Evolutionary conservation across 1,284 basidiomycete species (phyloP), one percentile per base, ranked within the genome.

Genomic region (Agroathelia rolfsii): DNA sequence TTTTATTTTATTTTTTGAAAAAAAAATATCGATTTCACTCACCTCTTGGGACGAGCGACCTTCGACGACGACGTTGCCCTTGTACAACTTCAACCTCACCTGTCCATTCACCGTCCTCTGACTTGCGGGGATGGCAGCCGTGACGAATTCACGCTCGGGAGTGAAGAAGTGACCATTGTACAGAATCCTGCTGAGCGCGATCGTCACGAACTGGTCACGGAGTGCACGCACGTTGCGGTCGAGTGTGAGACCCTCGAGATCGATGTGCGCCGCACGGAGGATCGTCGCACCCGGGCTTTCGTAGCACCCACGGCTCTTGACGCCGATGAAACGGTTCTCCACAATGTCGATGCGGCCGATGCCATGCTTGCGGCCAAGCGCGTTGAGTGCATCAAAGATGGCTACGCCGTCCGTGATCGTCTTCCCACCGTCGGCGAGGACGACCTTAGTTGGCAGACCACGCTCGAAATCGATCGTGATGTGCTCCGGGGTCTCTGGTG

Each of bases 91-190:
- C 47, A 99, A 60, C 40, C 83, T 74, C 38, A 98, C 92, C 30
- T 82, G 53, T 34, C 95, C 94, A 52, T 97, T 98, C 46, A 97
- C 95, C 15, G 92, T 96, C 60, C 86, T 75, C 66, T 98, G 94
- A 56, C 86, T 92, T 21, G 86, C 78, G 6, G 89, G 87, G 52
- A 95, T 85, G 42, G 85, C 72, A 52, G 82, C 76, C 40, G 82
- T 85, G 53, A 97, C 64, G 55, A 96, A 97, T 62, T 97, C 94
- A 47, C 93, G 74, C 63, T 98, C 95, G 37, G 94, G 93, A 15
- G 89, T 93, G 74, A 97, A 97, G 76, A 89, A 94, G 58, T 87
- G 83, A 11, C 87, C 89, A 50, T 98, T 96, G 72, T 99, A 98
- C 36, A 99, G 67, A 51, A 97, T 94, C 46, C 83, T 72, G 54